Evolutionary conservation across 345 rosid genomes (phyloP), one percentile per base, ranked within the genome.

Genomic region (Trapa incisa): DNA sequence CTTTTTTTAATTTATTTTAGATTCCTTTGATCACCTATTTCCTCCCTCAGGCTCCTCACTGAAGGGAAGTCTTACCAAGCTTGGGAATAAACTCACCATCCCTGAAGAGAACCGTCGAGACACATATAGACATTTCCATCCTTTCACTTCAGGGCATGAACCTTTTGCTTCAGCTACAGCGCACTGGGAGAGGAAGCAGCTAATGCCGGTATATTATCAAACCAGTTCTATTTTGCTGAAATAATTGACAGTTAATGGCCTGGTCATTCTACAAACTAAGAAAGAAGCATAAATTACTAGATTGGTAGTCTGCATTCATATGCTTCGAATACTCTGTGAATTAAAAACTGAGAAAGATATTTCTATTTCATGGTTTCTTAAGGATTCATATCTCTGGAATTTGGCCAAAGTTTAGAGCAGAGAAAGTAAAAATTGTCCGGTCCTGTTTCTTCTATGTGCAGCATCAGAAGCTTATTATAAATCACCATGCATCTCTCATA

Each of bases 21-120:
- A 47, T 72, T 69, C 70, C 58, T 69, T 69, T 41, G 36, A 62
- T 52, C 29, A 16, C 37, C 45, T 71, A 66, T 66, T 53, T 65
- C 67, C 70, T 37, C 84, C 67, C 70, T 37, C 84, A 87, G 89
- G 75, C 72, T 77, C 80, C 56, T 74, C 74, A 47, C 61, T 72
- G 36, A 85, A 72, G 80, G 85, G 82, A 63, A 14, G 67, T 78
- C 66, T 69, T 36, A 75, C 75, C 68, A 87, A 73, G 77, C 65
- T 76, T 65, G 82, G 83, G 64, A 85, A 79, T 77, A 79, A 72
- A 63, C 85, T 76, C 35, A 53, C 61, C 76, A 72, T 75, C 47
- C 60, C 68, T 33, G 82, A 77, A 62, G 90, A 85, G 81, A 79
- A 77, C 67, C 78, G 77, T 73, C 87, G 94, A 53, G 74, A 81